Evolutionary conservation across 257 asterid species (phyloP).

Genomic region (Solanum dulcamara): DNA sequence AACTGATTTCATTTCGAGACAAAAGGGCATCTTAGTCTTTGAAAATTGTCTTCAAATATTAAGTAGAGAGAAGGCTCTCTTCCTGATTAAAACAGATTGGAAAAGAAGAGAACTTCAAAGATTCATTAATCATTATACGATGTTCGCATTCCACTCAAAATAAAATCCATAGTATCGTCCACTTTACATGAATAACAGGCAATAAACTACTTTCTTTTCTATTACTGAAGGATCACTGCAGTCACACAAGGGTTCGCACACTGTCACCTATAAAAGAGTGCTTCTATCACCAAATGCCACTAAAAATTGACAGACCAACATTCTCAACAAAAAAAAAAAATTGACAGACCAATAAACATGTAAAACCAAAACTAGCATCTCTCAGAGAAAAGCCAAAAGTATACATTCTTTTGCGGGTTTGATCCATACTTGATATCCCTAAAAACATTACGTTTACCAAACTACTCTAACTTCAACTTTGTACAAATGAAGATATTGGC

Average conservation of each 20-base stretch:
- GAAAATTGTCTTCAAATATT: background rate
- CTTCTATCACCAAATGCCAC: background rate
- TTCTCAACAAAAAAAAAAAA: too few relatives aligned
- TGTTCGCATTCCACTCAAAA: background rate
- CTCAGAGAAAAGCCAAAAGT: too few relatives aligned
- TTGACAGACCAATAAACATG: background rate
- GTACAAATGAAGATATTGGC: background rate
- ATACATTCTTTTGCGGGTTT: too few relatives aligned
- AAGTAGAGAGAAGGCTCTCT: background rate
- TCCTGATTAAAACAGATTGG: background rate
- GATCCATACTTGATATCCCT: too few relatives aligned
- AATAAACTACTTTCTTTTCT: background rate
- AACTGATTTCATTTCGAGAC: background rate
- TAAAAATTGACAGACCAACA: background rate
- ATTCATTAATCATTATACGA: background rate
- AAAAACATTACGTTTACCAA: background rate
- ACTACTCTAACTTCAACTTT: background rate
- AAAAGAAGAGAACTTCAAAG: background rate
- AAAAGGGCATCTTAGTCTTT: background rate
- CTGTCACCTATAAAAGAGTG: background rate
- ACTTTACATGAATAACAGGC: background rate
- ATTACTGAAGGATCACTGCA: background rate
- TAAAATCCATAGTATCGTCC: background rate
- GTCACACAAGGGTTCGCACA: background rate
- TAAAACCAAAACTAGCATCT: background rate